Percentiles rank a stretch among this genome's conserved stretches.
Evolutionary conservation across 148 eudicot species (phyloP).

Genomic region (Salicornia ramosissima): DNA sequence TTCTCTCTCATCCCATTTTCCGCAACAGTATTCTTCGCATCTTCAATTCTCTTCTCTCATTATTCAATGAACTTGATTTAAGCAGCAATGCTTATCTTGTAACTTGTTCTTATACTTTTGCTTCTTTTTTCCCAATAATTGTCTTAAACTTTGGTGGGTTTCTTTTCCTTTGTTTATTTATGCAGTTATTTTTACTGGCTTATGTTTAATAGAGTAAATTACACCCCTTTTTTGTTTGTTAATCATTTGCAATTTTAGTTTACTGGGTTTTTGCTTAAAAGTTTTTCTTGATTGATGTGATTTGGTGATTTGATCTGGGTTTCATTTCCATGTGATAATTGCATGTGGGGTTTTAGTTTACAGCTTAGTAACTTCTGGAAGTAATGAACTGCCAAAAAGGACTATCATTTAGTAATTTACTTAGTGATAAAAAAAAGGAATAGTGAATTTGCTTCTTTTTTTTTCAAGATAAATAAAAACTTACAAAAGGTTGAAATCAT

Average conservation of each 20-base stretch:
- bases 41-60: neutral
- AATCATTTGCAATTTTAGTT: neutral
- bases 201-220: neutral
- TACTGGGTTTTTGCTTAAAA: neutral
- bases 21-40: neutral
- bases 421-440: neutral
- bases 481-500: constrained; percentile 27
- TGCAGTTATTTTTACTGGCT: neutral
- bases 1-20: neutral
- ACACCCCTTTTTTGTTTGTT: neutral
- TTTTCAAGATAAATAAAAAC: too few species aligned
- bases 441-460: too few species aligned
- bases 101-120: neutral
- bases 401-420: constrained; percentile 1
- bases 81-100: neutral
- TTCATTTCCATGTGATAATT: constrained; percentile 17
- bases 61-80: neutral
- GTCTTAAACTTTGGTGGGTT: constrained; percentile 7
- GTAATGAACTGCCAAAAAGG: constrained; percentile 20
- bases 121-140: neutral
- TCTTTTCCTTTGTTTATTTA: neutral
- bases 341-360: constrained; percentile 15
- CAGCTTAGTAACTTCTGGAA: constrained; percentile 27
- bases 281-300: constrained; percentile 4
- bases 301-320: constrained; percentile 23